Conservation (phyloP, 2,329 filamentous ascomycete genomes). For the Penicillium sp. region DNA sequence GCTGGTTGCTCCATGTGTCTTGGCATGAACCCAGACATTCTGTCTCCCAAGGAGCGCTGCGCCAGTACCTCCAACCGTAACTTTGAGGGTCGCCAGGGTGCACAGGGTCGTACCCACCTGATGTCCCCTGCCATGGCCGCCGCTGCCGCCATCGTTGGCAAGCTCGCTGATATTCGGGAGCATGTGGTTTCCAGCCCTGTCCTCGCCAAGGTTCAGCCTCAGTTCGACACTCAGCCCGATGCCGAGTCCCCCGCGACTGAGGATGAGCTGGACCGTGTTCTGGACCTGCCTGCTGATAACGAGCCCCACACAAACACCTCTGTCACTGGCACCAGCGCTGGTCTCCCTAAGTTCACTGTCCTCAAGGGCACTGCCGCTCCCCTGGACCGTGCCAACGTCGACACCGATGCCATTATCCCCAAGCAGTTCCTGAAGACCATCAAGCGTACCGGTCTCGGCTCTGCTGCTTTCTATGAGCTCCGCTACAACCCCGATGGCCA, state of each 20-base stretch:
- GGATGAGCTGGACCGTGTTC: constrained; percentile 67
- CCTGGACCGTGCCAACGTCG: constrained; percentile 86
- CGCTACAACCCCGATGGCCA: constrained; percentile 77
- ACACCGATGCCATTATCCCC: constrained; percentile 99
- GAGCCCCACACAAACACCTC: constrained; percentile 67
- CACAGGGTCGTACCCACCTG: constrained; percentile 86
- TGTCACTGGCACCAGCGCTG: constrained; percentile 57
- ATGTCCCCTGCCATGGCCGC: constrained; percentile 98
- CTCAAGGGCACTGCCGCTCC: constrained; percentile 88
- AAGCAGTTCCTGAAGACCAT: constrained; percentile 99
- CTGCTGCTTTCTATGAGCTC: constrained; percentile 83
- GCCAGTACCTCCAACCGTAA: constrained; percentile 97
- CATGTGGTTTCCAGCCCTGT: constrained; percentile 61
- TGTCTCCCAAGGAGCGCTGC: constrained; percentile 89
- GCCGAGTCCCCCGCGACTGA: constrained; percentile 66
- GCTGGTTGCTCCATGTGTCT: constrained; percentile 99
- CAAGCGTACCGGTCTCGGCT: constrained; percentile 92
- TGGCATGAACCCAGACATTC: constrained; percentile 98
- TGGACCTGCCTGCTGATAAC: constrained; percentile 68
- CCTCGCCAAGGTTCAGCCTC: constrained; percentile 59
- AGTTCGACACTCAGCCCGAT: constrained; percentile 65
- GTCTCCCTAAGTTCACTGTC: constrained; percentile 81
- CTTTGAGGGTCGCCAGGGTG: constrained; percentile 95
- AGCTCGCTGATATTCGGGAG: constrained; percentile 88
- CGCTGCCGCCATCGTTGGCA: constrained; percentile 85